phyloP scores from a whole-genome alignment of 1,284 basidiomycete species.

The Cutaneotrichosporon mucoides region DNA sequence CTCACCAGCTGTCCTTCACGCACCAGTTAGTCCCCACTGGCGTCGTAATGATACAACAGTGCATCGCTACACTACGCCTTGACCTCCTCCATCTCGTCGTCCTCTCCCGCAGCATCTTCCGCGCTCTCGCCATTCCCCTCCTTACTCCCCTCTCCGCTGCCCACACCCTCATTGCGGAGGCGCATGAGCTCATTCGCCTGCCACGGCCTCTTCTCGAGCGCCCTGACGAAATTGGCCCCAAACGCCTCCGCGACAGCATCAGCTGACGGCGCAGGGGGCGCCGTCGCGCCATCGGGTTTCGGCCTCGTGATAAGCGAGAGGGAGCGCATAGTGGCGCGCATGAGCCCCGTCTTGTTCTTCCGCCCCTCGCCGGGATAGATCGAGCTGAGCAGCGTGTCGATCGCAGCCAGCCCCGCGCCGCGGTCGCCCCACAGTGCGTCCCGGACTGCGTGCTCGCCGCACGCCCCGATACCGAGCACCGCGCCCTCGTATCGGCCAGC shows the following conservation, averaged over 20 bases:
- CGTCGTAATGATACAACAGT: conserved; percentile 1
- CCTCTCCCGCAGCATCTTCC: not conserved
- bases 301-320: conserved; percentile 17
- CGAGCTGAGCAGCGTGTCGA: conserved; percentile 31
- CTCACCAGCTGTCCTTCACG: no score
- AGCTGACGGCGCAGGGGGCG: conserved; percentile 13
- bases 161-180: conserved; percentile 9
- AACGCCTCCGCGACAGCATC: conserved; percentile 26
- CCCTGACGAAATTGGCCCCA: conserved; percentile 27
- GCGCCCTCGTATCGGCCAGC: conserved; percentile 78
- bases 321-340: conserved; percentile 28
- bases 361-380: conserved; percentile 33
- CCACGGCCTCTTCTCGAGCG: conserved; percentile 37
- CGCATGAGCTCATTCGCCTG: conserved; percentile 29
- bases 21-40: no score
- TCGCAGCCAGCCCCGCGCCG: conserved; percentile 25
- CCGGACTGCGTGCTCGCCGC: conserved; percentile 75
- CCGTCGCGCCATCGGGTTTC: conserved; percentile 17
- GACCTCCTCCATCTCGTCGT: conserved; percentile 11
- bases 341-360: conserved; percentile 31
- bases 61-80: not conserved
- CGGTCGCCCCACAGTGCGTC: conserved; percentile 58
- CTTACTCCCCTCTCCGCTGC: no score
- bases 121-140: not conserved
- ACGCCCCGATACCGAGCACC: conserved; percentile 72